These are phyloP conservation scores for Hemerocallis citrina DNA, from an alignment of 106 monocot genomes.

Conservation along the genomic window DNA sequence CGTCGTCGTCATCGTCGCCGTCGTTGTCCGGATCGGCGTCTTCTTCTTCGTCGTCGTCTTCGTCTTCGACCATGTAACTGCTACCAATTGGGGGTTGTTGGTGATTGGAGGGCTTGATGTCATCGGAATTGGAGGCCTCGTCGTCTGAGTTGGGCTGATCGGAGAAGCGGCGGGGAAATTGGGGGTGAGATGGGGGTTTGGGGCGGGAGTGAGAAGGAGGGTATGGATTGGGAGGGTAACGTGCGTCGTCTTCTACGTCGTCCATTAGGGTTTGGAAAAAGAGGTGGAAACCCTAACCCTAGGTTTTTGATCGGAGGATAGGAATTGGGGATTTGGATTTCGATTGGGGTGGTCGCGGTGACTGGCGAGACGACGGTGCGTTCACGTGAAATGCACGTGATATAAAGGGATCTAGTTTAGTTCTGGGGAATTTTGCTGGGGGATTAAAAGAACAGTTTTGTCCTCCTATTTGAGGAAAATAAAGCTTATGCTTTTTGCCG, in stretches of 20 bases:
- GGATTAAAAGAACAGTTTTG: too few relatives aligned
- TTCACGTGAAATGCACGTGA: not conserved
- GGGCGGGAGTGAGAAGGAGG: not conserved
- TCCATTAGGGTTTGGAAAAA: not conserved
- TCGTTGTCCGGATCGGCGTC: constrained; percentile 19
- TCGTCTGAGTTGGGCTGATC: constrained; percentile 10
- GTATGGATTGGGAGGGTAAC: constrained; percentile 36
- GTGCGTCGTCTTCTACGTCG: constrained; percentile 47
- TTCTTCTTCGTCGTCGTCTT: constrained; percentile 22
- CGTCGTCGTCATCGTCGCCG: constrained; percentile 14
- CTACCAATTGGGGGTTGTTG: not conserved
- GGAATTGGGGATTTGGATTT: not conserved
- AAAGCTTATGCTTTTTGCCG: too few relatives aligned
- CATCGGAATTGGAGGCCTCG: not conserved
- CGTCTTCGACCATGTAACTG: not conserved
- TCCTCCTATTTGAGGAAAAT: too few relatives aligned
- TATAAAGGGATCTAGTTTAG: not conserved
- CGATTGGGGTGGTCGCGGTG: not conserved
- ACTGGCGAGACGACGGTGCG: not conserved
- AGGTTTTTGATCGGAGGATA: not conserved
- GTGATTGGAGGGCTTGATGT: not conserved
- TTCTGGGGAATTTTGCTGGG: too few relatives aligned
- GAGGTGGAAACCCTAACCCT: constrained; percentile 1
- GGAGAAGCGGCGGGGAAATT: constrained; percentile 8
- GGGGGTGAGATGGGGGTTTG: constrained; percentile 6